Conservation (phyloP, 108 stramenopile genomes). For the Cyclostephanos tholiformis region DNA sequence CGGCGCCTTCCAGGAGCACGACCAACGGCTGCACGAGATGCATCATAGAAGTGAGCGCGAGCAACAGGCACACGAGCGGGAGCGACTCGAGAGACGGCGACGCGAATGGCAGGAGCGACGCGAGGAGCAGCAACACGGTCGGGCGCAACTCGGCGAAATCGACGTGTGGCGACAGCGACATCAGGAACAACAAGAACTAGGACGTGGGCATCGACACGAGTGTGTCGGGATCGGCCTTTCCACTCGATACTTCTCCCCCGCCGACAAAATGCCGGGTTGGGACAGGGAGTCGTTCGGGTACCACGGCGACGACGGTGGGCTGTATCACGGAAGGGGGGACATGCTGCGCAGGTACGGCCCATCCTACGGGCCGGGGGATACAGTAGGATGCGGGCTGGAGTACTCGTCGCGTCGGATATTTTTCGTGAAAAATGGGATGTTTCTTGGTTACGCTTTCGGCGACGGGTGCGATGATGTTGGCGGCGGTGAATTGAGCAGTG, state of each 20-base stretch:
- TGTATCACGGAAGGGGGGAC: conserved; percentile 71
- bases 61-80: no score
- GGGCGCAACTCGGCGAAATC: not conserved
- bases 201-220: conserved; percentile 30
- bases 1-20: no score
- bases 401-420: conserved; percentile 66
- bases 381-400: conserved; percentile 84
- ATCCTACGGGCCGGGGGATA: conserved; percentile 75
- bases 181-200: not conserved
- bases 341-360: conserved; percentile 77
- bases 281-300: conserved; percentile 68
- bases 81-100: no score
- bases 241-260: conserved; percentile 46
- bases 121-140: not conserved
- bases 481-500: conserved; percentile 10
- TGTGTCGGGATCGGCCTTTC: conserved; percentile 82
- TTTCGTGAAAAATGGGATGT: conserved; percentile 78
- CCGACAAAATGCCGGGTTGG: conserved; percentile 84
- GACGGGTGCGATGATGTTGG: not conserved
- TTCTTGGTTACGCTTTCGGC: conserved; percentile 74
- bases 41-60: no score
- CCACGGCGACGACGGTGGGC: conserved; percentile 86
- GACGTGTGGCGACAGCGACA: not conserved
- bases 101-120: no score
- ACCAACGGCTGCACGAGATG: no score